phyloP scores from a whole-genome alignment of 176 grass and related monocot genomes.

The Juncus effusus region DNA sequence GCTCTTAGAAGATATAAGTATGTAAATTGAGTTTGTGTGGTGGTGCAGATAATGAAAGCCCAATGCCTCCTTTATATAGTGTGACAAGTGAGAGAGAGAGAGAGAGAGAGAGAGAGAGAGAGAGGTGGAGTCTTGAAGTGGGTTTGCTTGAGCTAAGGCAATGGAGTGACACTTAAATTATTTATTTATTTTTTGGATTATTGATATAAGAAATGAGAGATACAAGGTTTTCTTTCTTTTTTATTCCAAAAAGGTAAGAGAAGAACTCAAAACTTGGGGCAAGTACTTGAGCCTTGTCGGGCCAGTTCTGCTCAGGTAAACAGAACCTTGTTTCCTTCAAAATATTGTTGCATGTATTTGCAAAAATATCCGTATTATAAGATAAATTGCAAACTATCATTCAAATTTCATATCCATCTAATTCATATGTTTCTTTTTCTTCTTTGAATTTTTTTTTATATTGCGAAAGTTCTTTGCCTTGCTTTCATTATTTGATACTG shows the following conservation, averaged over 20 bases:
- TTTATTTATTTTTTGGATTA: not conserved
- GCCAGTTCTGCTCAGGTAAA: constrained; percentile 1
- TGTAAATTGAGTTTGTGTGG: not conserved
- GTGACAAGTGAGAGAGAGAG: not conserved
- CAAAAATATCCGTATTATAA: too few relatives aligned
- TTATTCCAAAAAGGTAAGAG: constrained; percentile 7
- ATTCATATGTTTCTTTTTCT: not conserved
- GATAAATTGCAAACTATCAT: not conserved
- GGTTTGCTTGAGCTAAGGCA: constrained; percentile 25
- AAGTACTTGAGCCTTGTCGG: constrained; percentile 5
- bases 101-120: constrained; percentile 23
- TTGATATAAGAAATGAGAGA: not conserved
- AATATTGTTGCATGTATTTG: not conserved
- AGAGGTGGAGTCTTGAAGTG: constrained; percentile 46
- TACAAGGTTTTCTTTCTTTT: constrained; percentile 10
- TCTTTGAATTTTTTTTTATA: constrained; percentile 11
- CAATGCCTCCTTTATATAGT: constrained; percentile 50
- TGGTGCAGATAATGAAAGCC: constrained; percentile 7
- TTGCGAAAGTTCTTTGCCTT: too few relatives aligned
- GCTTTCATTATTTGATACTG: too few relatives aligned
- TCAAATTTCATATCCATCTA: constrained; percentile 7
- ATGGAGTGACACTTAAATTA: not conserved
- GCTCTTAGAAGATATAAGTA: not conserved
- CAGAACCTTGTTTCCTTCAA: constrained; percentile 7
- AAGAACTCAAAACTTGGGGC: not conserved